Percentiles rank a stretch among this genome's conserved stretches.
phyloP scores from a whole-genome alignment of 23 red algal genomes.

The Gracilaria gracilis region DNA sequence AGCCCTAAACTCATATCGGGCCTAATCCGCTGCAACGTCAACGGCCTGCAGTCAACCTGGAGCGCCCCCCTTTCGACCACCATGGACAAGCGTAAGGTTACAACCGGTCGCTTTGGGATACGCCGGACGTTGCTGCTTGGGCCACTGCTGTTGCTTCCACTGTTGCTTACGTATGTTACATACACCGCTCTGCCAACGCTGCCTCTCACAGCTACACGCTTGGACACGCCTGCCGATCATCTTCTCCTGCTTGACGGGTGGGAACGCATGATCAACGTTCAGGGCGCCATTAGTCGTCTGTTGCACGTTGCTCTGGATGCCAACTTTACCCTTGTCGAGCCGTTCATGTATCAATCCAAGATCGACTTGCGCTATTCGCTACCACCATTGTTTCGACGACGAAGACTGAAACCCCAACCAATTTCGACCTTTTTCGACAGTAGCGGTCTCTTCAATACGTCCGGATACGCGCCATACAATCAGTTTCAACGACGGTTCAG shows the following conservation, averaged over 20 bases:
- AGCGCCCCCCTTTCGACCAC: too few species aligned
- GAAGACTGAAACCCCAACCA: not conserved
- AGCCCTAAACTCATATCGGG: too few species aligned
- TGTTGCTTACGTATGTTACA: too few species aligned
- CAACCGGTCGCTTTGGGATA: too few species aligned
- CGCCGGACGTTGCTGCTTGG: too few species aligned
- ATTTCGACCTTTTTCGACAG: slow-evolving; percentile 15
- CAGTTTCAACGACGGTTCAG: not conserved
- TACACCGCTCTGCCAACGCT: too few species aligned
- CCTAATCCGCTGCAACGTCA: too few species aligned
- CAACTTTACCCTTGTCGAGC: slow-evolving; percentile 49
- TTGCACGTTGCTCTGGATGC: slow-evolving; percentile 30
- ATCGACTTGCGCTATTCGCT: not conserved
- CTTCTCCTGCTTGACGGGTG: slow-evolving; percentile 45
- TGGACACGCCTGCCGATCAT: not conserved
- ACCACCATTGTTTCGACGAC: slow-evolving; percentile 8
- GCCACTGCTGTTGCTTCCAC: too few species aligned
- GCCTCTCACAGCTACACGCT: too few species aligned
- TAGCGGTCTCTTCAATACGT: slow-evolving; percentile 14
- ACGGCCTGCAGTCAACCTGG: too few species aligned
- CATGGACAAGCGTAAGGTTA: too few species aligned
- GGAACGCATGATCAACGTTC: slow-evolving; percentile 59
- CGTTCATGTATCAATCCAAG: slow-evolving; percentile 52
- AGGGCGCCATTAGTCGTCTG: slow-evolving; percentile 4
- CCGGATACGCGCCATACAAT: slow-evolving; percentile 2